These are phyloP conservation scores for Gossypium bickii DNA, from an alignment of 345 rosid species.

Conservation along the genomic window DNA sequence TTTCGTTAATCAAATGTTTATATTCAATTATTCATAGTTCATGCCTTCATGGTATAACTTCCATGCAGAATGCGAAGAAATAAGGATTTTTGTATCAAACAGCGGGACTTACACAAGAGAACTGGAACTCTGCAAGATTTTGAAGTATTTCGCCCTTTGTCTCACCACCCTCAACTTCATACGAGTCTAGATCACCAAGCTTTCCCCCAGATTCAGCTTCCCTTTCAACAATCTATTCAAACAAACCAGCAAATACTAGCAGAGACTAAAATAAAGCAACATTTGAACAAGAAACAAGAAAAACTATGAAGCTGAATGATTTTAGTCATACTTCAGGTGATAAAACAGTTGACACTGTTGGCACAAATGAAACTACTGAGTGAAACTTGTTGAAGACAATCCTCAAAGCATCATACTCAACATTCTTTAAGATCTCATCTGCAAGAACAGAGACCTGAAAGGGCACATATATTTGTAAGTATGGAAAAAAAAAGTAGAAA, in stretches of 20 bases:
- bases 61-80: neutral
- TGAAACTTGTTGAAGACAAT: constrained; percentile 90
- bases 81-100: neutral
- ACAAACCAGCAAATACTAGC: constrained; percentile 2
- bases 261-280: constrained; percentile 10
- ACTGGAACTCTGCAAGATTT: constrained; percentile 89
- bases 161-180: constrained; percentile 95
- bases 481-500: constrained; percentile 43
- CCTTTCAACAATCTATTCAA: constrained; percentile 65
- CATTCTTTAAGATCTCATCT: constrained; percentile 91
- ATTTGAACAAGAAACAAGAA: neutral
- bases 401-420: constrained; percentile 86
- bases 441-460: constrained; percentile 89
- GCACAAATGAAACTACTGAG: constrained; percentile 66
- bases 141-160: constrained; percentile 90
- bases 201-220: constrained; percentile 86
- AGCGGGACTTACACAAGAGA: constrained; percentile 76
- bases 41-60: neutral
- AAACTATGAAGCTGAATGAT: constrained; percentile 15
- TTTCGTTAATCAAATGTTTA: neutral
- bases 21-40: neutral
- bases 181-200: constrained; percentile 81
- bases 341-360: constrained; percentile 74
- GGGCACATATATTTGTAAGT: neutral
- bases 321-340: constrained; percentile 71